Conservation (phyloP, 345 rosid species). For the Gossypioides kirkii region DNA sequence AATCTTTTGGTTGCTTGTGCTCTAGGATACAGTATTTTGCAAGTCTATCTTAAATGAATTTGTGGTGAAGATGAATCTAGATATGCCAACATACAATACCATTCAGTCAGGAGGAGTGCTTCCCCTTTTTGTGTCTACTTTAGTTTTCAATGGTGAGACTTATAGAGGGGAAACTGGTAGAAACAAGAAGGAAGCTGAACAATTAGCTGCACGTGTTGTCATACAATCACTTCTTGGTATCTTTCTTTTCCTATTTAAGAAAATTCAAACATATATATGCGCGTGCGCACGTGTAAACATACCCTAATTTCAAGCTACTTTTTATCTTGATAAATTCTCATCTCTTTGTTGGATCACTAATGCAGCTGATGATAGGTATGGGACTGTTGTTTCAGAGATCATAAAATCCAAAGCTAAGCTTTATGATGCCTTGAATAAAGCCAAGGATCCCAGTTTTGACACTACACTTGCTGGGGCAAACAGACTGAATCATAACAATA, state of each 20-base stretch:
- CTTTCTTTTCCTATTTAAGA: background rate
- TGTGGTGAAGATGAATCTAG: constrained; percentile 32
- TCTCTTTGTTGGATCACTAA: background rate
- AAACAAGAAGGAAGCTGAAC: constrained; percentile 53
- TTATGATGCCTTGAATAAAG: constrained; percentile 21
- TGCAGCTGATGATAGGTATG: constrained; percentile 23
- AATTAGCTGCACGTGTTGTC: constrained; percentile 40
- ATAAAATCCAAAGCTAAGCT: constrained; percentile 34
- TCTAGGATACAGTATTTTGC: constrained; percentile 36
- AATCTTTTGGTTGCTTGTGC: background rate
- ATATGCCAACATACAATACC: constrained; percentile 30
- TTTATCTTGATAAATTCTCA: background rate
- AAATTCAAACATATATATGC: background rate
- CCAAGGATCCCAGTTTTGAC: constrained; percentile 13
- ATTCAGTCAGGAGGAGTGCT: constrained; percentile 13
- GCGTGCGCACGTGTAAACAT: too few species aligned
- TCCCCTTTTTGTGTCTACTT: constrained; percentile 28
- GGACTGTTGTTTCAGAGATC: constrained; percentile 22
- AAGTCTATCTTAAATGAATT: constrained; percentile 46
- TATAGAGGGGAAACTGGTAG: constrained; percentile 26
- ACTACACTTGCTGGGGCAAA: background rate
- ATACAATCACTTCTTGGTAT: constrained; percentile 38
- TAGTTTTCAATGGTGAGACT: constrained; percentile 29
- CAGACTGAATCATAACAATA: background rate
- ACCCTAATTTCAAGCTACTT: background rate